phyloP scores from a whole-genome alignment of 495 filamentous ascomycete species.

The Lindgomyces ingoldianus region DNA sequence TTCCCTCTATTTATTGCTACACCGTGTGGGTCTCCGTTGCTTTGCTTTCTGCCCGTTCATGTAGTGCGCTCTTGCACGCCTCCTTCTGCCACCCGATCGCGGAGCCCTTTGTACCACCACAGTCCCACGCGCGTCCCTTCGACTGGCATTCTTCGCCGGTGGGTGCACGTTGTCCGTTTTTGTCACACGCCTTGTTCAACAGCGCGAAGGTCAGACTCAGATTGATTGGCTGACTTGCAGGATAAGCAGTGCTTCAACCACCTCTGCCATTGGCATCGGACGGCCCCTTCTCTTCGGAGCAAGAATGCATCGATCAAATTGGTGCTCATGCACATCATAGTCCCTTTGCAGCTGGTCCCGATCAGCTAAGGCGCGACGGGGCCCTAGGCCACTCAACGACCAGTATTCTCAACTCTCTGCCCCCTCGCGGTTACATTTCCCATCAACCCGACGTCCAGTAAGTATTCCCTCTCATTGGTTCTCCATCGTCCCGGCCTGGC shows the following conservation, averaged over 20 bases:
- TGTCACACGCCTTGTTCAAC: conserved; percentile 38
- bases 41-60: conserved; percentile 25
- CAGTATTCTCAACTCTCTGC: conserved; percentile 24
- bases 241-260: conserved; percentile 39
- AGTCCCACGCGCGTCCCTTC: conserved; percentile 26
- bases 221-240: conserved; percentile 38
- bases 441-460: conserved; percentile 39
- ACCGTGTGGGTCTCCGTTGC: conserved; percentile 28
- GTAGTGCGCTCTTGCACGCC: conserved; percentile 38
- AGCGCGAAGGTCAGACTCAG: conserved; percentile 20
- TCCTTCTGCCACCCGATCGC: conserved; percentile 34
- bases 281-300: conserved; percentile 40
- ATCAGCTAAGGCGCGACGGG: conserved; percentile 41
- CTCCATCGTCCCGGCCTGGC: conserved; percentile 30
- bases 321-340: conserved; percentile 43
- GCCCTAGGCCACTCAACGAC: conserved; percentile 33
- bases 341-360: conserved; percentile 36
- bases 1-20: conserved; percentile 32
- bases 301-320: conserved; percentile 43
- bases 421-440: conserved; percentile 34
- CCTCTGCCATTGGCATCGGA: conserved; percentile 39
- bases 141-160: conserved; percentile 15
- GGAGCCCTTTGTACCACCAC: conserved; percentile 33
- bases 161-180: conserved; percentile 38
- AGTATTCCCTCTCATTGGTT: conserved; percentile 40